A percentile compares a stretch with the other conserved stretches of the same genome.
Evolutionary conservation across 2,329 filamentous ascomycete species (phyloP).

Genomic region (Colletotrichum musae): DNA sequence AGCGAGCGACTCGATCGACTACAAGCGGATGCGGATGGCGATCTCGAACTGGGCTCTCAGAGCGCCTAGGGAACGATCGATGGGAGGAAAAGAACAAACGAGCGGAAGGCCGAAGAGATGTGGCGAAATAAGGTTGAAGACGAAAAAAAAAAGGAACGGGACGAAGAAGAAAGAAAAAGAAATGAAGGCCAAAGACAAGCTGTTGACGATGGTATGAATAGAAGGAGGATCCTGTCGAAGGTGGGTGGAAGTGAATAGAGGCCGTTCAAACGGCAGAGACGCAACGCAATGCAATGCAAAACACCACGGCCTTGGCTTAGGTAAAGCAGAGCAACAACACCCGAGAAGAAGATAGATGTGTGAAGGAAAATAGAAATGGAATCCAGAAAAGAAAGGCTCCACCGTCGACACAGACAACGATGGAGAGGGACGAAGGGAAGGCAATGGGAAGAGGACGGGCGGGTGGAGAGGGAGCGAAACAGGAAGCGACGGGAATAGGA

Average conservation of each 20-base stretch:
- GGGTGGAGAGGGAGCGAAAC: constrained; percentile 2
- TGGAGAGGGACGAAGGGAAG: constrained; percentile 33
- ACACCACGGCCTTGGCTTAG: constrained; percentile 23
- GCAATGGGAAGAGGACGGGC: neutral
- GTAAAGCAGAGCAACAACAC: constrained; percentile 5
- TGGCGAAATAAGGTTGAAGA: neutral
- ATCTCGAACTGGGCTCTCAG: constrained; percentile 15
- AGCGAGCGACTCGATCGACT: neutral
- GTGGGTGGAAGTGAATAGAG: constrained; percentile 17
- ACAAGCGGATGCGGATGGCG: neutral
- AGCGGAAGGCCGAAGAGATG: neutral
- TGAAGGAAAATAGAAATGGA: constrained; percentile 22
- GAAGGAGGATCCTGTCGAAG: constrained; percentile 25
- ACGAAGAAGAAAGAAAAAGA: neutral
- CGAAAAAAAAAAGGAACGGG: neutral
- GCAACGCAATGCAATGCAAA: constrained; percentile 31
- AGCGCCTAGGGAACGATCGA: neutral
- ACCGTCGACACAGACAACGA: constrained; percentile 35
- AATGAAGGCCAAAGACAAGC: constrained; percentile 12
- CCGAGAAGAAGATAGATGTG: neutral
- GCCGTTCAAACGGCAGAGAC: constrained; percentile 27
- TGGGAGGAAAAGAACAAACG: constrained; percentile 4
- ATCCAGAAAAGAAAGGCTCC: constrained; percentile 12
- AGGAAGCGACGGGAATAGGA: constrained; percentile 31
- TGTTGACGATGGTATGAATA: constrained; percentile 6